Evolutionary conservation across 257 asterid species (phyloP).

Genomic region (Solanum ossicruentum): DNA sequence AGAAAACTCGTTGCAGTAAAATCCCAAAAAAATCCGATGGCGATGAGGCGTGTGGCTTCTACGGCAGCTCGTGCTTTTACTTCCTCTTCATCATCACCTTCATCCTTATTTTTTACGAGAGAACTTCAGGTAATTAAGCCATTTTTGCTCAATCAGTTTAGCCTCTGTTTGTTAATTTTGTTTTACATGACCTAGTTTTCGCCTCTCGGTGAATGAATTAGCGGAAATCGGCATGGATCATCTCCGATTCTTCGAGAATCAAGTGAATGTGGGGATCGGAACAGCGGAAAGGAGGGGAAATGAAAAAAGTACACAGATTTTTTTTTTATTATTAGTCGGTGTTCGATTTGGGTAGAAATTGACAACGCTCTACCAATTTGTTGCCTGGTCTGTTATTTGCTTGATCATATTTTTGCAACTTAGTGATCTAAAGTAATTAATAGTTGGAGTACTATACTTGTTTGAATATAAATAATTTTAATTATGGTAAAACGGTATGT

Average conservation of each 20-base stretch:
- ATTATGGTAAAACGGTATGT: background rate
- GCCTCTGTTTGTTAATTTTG: background rate
- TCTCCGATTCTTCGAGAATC: background rate
- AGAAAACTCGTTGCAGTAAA: background rate
- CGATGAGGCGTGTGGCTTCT: conserved; percentile 64
- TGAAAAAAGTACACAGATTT: background rate
- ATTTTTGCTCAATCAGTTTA: background rate
- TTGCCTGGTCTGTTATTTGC: background rate
- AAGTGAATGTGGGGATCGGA: background rate
- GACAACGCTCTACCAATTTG: background rate
- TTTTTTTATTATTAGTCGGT: background rate
- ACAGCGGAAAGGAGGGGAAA: background rate
- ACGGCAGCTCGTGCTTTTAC: conserved; percentile 53
- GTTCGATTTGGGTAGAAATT: background rate
- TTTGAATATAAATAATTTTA: background rate
- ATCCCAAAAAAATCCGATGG: conserved; percentile 20
- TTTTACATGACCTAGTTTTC: background rate
- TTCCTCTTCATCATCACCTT: conserved; percentile 20
- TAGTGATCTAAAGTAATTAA: no score
- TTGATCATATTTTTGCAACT: no score
- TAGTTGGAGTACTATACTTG: no score
- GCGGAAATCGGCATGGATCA: background rate
- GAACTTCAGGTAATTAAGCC: conserved; percentile 42
- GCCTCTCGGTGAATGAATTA: background rate
- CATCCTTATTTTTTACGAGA: conserved; percentile 29